Evolutionary conservation across 495 filamentous ascomycete genomes (phyloP), one percentile per base, ranked within the genome.

Genomic region (Xylaria curta): DNA sequence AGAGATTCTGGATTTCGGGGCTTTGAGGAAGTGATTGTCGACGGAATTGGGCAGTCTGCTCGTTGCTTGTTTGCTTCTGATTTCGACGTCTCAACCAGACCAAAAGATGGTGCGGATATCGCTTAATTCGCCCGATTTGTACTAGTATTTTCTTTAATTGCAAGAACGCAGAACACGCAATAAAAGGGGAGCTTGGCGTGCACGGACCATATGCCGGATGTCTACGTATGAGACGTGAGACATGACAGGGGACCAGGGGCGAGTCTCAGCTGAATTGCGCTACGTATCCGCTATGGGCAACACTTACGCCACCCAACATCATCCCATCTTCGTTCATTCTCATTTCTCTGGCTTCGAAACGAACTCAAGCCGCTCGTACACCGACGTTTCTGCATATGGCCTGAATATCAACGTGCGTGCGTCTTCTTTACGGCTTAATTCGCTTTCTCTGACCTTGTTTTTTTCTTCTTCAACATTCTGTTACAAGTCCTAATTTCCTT

Each of bases 61-160:
- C 74, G 76, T 78, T 76, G 71, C 73, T 79, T 79, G 73, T 76
- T 76, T 74, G 74, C 74, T 75, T 75, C 70, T 73, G 72, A 77
- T 78, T 76, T 81, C 76, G 68, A 40, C 47, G 44, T 71, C 75
- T 69, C 69, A 59, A 71, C 42, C 70, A 75, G 75, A 51, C 64
- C 47, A 60, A 49, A 72, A 72, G 73, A 74, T 76, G 66, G 76
- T 84, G 83, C 83, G 84, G 75, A 78, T 79, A 70, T 85, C 82
- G 84, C 81, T 76, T 83, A 82, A 79, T 63, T 78, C 70, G 61
- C 81, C 70, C 7, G 47, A 77, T 81, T 33, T 8, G 75, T 78
- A 46, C 70, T 83, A 82, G 79, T 46, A 67, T 38, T 19, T 26
- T 47, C 28, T 59, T 42, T 66, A 59, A 44, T 69, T 56, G 62